Conservation (phyloP, 2,329 filamentous ascomycete species). For the Fusarium stilboides region DNA sequence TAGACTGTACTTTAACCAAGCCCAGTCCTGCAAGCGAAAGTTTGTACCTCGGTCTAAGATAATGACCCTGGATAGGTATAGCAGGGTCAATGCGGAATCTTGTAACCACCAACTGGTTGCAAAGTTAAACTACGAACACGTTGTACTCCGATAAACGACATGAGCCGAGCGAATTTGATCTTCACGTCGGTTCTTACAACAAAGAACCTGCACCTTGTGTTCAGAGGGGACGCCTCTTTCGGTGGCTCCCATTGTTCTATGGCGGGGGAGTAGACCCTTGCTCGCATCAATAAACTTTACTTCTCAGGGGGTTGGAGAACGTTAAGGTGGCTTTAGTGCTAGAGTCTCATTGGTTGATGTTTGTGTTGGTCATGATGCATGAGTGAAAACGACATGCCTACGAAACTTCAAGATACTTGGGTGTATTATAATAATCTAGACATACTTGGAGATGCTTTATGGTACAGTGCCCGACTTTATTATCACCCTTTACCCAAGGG, state of each 20-base stretch:
- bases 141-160: not conserved
- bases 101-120: not conserved
- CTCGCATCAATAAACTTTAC: not conserved
- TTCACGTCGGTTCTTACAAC: not conserved
- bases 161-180: not conserved
- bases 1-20: slow-evolving; percentile 10
- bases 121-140: slow-evolving; percentile 3
- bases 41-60: slow-evolving; percentile 8
- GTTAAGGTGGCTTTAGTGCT: slow-evolving; percentile 12
- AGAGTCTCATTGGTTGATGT: slow-evolving; percentile 54
- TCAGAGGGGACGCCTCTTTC: slow-evolving; percentile 13
- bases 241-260: not conserved
- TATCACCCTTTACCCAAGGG: no score
- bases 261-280: slow-evolving; percentile 31
- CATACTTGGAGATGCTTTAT: no score
- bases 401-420: no score
- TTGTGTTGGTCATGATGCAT: not conserved
- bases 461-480: no score
- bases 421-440: no score
- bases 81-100: not conserved
- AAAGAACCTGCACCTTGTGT: not conserved
- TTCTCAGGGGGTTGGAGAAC: slow-evolving; percentile 9
- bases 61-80: not conserved
- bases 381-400: not conserved
- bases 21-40: slow-evolving; percentile 2